These are phyloP conservation scores for Phlebopus sp. DNA, from an alignment of 1,284 basidiomycete genomes.

Conservation along the genomic window DNA sequence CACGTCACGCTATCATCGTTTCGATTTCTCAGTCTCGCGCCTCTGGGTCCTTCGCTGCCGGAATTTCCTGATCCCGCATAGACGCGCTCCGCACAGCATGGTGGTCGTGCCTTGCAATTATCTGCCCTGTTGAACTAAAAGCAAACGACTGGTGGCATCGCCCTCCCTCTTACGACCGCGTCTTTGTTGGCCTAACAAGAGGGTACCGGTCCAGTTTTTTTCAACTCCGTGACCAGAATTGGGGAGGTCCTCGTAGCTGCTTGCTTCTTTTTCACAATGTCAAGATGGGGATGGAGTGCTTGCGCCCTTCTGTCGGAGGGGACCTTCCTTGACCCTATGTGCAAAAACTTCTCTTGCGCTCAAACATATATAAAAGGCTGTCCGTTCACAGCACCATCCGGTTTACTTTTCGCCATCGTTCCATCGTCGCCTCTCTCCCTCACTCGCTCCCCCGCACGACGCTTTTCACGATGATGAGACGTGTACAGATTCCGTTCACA, in stretches of 20 bases:
- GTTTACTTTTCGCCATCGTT: background rate
- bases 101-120: conserved; percentile 7
- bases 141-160: conserved; percentile 2
- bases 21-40: background rate
- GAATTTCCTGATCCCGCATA: conserved; percentile 6
- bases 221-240: conserved; percentile 32
- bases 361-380: conserved; percentile 23
- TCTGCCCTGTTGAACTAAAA: background rate
- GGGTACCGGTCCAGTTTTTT: conserved; percentile 10
- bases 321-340: conserved; percentile 16
- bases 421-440: background rate
- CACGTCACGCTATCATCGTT: conserved; percentile 11
- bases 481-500: conserved; percentile 45
- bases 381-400: conserved; percentile 2
- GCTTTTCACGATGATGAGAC: conserved; percentile 15
- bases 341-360: conserved; percentile 16
- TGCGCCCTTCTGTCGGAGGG: conserved; percentile 24
- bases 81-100: conserved; percentile 11
- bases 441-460: background rate
- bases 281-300: conserved; percentile 19
- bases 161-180: conserved; percentile 7
- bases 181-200: conserved; percentile 1
- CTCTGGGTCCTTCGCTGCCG: background rate
- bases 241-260: conserved; percentile 21
- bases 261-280: conserved; percentile 24